Conservation (phyloP, 495 filamentous ascomycete genomes). For the Hypoxylon lienhwacheense region DNA sequence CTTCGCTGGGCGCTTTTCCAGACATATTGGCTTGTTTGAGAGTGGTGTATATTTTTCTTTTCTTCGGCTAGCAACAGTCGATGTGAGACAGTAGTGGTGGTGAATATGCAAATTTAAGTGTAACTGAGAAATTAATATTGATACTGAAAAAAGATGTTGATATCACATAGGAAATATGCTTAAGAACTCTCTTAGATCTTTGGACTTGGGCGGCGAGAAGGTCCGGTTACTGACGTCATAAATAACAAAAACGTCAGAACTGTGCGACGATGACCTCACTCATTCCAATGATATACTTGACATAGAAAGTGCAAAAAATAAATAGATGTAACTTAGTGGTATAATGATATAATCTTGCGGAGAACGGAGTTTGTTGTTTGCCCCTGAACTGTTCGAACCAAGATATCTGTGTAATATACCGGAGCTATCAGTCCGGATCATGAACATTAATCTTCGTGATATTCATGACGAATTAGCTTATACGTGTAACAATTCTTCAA, state of each 20-base stretch:
- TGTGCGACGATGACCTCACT: slow-evolving; percentile 34
- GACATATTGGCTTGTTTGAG: slow-evolving; percentile 26
- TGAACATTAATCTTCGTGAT: no score
- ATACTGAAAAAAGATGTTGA: no score
- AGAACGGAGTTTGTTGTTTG: background rate
- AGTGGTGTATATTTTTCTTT: background rate
- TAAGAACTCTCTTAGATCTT: background rate
- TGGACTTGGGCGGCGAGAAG: slow-evolving; percentile 1
- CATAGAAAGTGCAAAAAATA: background rate
- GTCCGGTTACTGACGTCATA: slow-evolving; percentile 35
- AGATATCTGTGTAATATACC: background rate
- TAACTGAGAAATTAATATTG: no score
- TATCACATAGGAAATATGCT: background rate
- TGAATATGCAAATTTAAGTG: no score
- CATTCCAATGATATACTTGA: background rate
- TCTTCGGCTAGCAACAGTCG: slow-evolving; percentile 3
- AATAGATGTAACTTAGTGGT: background rate
- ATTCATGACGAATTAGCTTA: no score
- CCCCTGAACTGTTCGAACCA: background rate
- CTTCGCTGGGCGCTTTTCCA: slow-evolving; percentile 32
- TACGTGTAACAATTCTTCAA: no score
- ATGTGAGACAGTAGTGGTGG: background rate
- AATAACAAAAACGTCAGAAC: slow-evolving; percentile 22
- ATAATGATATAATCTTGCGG: slow-evolving; percentile 23
- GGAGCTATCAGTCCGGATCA: slow-evolving; percentile 13